phyloP scores from a whole-genome alignment of 1,284 basidiomycete genomes.

The Ustilago cynodontis region DNA sequence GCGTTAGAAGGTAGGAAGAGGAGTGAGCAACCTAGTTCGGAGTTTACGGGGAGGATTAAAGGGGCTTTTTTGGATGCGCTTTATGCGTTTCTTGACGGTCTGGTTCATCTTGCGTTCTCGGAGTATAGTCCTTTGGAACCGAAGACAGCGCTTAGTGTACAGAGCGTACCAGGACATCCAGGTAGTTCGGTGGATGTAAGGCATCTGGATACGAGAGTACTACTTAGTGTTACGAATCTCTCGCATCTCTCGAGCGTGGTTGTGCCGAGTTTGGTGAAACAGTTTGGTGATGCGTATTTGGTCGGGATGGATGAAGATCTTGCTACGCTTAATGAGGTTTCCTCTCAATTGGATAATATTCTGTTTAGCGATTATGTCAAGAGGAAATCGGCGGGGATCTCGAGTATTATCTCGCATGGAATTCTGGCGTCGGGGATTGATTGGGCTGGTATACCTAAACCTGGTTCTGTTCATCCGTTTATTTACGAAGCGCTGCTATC shows the following conservation, averaged over 20 bases:
- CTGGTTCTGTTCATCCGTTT: slow-evolving; percentile 87
- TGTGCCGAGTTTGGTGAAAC: slow-evolving; percentile 83
- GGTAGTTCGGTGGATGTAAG: slow-evolving; percentile 64
- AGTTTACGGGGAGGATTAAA: slow-evolving; percentile 77
- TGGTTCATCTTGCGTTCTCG: slow-evolving; percentile 82
- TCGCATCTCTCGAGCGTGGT: slow-evolving; percentile 79
- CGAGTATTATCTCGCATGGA: slow-evolving; percentile 79
- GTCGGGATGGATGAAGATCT: slow-evolving; percentile 82
- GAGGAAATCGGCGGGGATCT: slow-evolving; percentile 80
- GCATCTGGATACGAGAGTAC: slow-evolving; percentile 79
- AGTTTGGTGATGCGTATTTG: slow-evolving; percentile 83
- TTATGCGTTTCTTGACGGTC: slow-evolving; percentile 89
- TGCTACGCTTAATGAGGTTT: slow-evolving; percentile 82
- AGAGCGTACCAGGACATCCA: slow-evolving; percentile 43
- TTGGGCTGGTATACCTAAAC: slow-evolving; percentile 90
- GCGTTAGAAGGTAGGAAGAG: too few relatives aligned
- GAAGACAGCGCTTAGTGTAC: slow-evolving; percentile 41
- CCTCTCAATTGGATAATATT: slow-evolving; percentile 84
- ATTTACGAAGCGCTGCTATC: slow-evolving; percentile 90
- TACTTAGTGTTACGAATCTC: slow-evolving; percentile 92
- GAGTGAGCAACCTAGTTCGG: slow-evolving; percentile 39
- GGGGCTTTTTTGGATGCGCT: slow-evolving; percentile 88
- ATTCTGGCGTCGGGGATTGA: slow-evolving; percentile 84
- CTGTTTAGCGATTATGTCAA: slow-evolving; percentile 89
- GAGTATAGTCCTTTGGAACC: slow-evolving; percentile 63